These are phyloP conservation scores for Lecanicillium sp. DNA, from an alignment of 2,329 filamentous ascomycete species.

Conservation along the genomic window DNA sequence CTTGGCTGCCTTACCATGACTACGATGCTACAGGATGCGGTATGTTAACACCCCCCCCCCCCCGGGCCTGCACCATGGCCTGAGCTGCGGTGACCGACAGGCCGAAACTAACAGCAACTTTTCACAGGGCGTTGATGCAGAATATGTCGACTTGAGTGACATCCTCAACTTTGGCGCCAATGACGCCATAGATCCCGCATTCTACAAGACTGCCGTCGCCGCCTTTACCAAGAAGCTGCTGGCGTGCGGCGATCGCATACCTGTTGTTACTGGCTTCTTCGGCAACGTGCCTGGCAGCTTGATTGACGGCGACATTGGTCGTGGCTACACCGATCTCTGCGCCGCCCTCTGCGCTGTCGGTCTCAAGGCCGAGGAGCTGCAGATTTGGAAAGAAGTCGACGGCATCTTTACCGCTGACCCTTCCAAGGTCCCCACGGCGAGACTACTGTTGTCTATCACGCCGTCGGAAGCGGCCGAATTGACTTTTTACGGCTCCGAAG, in stretches of 20 bases:
- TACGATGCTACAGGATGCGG: conserved; percentile 67
- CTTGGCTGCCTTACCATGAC: conserved; percentile 90
- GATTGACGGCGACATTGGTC: conserved; percentile 79
- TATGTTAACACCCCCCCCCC: conserved; percentile 19
- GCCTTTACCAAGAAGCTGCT: conserved; percentile 55
- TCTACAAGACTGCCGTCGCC: conserved; percentile 58
- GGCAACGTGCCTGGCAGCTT: conserved; percentile 86
- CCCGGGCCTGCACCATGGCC: no score
- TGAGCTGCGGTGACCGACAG: no score
- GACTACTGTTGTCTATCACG: conserved; percentile 79
- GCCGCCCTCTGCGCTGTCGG: conserved; percentile 88
- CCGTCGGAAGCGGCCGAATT: conserved; percentile 92
- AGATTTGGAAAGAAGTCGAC: conserved; percentile 99
- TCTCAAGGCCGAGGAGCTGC: conserved; percentile 76
- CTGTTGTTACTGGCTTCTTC: conserved; percentile 88
- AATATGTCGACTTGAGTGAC: conserved; percentile 85
- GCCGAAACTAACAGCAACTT: conserved; percentile 20
- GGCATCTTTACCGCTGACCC: conserved; percentile 83
- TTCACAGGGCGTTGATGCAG: conserved; percentile 62
- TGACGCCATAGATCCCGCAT: conserved; percentile 54
- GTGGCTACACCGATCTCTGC: conserved; percentile 94
- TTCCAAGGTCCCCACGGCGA: conserved; percentile 86
- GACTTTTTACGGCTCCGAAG: conserved; percentile 90
- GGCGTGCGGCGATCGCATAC: conserved; percentile 59
- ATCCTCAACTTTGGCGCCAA: conserved; percentile 60